These are phyloP conservation scores for Ilyonectria sp. DNA, from an alignment of 2,329 filamentous ascomycete genomes.

Conservation along the genomic window DNA sequence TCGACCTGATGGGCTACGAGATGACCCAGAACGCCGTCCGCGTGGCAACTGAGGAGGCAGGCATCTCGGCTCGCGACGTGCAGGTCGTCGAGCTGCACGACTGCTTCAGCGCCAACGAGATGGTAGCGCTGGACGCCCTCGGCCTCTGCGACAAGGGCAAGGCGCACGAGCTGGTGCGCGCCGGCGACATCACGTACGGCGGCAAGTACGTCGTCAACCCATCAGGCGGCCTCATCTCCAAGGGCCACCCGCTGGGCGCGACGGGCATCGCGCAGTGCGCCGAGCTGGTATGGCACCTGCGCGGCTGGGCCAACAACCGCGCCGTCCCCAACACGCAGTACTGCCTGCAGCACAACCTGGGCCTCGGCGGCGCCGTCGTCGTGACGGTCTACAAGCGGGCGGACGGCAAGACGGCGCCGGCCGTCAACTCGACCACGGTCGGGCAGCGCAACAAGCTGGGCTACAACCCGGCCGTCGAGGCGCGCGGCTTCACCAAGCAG, in stretches of 20 bases:
- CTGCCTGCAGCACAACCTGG: conserved; percentile 93
- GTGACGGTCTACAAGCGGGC: conserved; percentile 90
- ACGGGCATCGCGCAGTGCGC: conserved; percentile 97
- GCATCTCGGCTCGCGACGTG: conserved; percentile 77
- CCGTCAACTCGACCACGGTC: conserved; percentile 74
- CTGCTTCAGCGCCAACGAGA: conserved; percentile 96
- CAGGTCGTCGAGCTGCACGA: conserved; percentile 95
- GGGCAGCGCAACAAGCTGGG: conserved; percentile 79
- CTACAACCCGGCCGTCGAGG: conserved; percentile 93
- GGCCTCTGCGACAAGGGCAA: conserved; percentile 84
- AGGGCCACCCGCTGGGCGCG: conserved; percentile 94
- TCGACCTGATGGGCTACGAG: conserved; percentile 90
- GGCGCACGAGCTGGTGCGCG: conserved; percentile 91
- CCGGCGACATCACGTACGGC: conserved; percentile 93
- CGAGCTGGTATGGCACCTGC: conserved; percentile 94
- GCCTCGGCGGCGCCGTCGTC: conserved; percentile 90
- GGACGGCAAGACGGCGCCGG: conserved; percentile 77
- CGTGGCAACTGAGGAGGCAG: conserved; percentile 81
- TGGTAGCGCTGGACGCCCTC: conserved; percentile 90
- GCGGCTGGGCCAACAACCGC: conserved; percentile 96
- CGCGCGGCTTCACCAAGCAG: conserved; percentile 86
- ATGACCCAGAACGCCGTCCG: conserved; percentile 83
- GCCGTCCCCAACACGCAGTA: conserved; percentile 77
- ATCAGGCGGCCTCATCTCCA: conserved; percentile 93
- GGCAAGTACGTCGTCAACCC: conserved; percentile 90